These are phyloP conservation scores for Agrostemma githago DNA, from an alignment of 148 eudicot genomes.

Conservation along the genomic window DNA sequence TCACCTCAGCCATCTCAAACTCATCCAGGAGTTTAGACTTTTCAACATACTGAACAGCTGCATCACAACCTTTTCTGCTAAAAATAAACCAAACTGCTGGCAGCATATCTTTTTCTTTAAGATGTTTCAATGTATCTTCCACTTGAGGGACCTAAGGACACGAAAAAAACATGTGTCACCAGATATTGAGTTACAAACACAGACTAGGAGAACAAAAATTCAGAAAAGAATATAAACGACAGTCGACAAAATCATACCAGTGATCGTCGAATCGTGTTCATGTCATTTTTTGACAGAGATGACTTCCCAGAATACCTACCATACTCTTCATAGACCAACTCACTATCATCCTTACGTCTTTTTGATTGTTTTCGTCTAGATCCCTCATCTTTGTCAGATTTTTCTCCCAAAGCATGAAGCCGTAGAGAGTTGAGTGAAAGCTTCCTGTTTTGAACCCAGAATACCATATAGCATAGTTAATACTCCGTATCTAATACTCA, in stretches of 20 bases:
- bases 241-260: constrained; percentile 49
- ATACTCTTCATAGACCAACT: constrained; percentile 33
- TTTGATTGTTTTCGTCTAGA: constrained; percentile 57
- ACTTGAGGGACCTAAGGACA: constrained; percentile 78
- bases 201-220: constrained; percentile 8
- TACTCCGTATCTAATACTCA: no score
- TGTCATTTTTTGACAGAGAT: constrained; percentile 74
- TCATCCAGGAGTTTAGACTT: constrained; percentile 75
- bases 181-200: not conserved
- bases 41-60: constrained; percentile 91
- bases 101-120: constrained; percentile 77
- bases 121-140: constrained; percentile 79
- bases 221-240: constrained; percentile 11
- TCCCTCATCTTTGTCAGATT: constrained; percentile 54
- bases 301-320: constrained; percentile 33
- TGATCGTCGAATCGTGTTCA: constrained; percentile 68
- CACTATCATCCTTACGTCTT: constrained; percentile 50
- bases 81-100: constrained; percentile 99
- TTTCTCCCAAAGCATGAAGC: constrained; percentile 45
- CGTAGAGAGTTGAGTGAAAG: constrained; percentile 67
- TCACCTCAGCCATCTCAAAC: constrained; percentile 81
- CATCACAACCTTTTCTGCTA: constrained; percentile 99
- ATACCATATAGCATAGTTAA: not conserved
- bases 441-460: constrained; percentile 46
- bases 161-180: constrained; percentile 8